phyloP scores from a whole-genome alignment of 2,329 filamentous ascomycete species.

The Pyrenophora seminiperda region DNA sequence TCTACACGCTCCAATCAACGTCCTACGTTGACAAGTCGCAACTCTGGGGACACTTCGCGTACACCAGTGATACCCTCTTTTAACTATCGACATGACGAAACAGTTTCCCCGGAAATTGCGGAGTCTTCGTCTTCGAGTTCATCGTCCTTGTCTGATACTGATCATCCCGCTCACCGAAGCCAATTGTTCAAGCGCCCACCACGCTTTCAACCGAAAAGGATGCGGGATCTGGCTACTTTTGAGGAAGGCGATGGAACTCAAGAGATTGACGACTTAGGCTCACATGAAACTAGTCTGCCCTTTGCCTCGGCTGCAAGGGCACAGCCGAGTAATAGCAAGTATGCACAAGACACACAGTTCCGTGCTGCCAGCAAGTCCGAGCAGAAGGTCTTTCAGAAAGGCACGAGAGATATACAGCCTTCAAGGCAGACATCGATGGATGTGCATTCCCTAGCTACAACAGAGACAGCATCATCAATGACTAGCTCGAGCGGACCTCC shows the following conservation, averaged over 20 bases:
- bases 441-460: conserved; percentile 28
- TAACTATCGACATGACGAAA: conserved; percentile 16
- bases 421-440: conserved; percentile 22
- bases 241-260: conserved; percentile 41
- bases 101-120: conserved; percentile 29
- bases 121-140: conserved; percentile 39
- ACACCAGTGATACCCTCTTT: conserved; percentile 11
- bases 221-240: conserved; percentile 32
- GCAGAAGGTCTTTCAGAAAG: conserved; percentile 16
- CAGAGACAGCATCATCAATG: conserved; percentile 59
- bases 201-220: conserved; percentile 40
- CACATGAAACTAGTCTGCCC: conserved; percentile 52
- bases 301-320: conserved; percentile 46
- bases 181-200: conserved; percentile 53
- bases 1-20: conserved; percentile 35
- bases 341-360: conserved; percentile 16
- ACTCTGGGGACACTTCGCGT: conserved; percentile 17
- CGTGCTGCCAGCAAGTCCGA: conserved; percentile 10
- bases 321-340: conserved; percentile 5
- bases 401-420: conserved; percentile 4
- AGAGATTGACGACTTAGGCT: conserved; percentile 60
- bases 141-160: conserved; percentile 43
- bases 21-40: conserved; percentile 28
- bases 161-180: conserved; percentile 49
- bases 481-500: conserved; percentile 45